phyloP scores from a whole-genome alignment of 768 basidiomycete genomes.

The Coprinopsis marcescibilis region DNA sequence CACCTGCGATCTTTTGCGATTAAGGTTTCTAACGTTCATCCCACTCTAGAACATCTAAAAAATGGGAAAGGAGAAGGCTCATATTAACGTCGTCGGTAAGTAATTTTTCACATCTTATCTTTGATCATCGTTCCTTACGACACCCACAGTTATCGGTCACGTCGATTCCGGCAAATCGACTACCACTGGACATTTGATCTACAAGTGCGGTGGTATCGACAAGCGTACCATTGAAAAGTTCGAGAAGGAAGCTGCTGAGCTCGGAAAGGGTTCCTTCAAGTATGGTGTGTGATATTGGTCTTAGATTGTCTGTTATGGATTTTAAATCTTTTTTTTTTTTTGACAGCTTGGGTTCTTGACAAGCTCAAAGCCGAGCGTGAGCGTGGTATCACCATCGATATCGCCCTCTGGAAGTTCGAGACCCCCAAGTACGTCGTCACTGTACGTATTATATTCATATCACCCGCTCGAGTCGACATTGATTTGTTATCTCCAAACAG shows the following conservation, averaged over 20 bases:
- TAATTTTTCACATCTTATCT: slow-evolving; percentile 10
- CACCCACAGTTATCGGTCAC: slow-evolving; percentile 86
- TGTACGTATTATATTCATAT: slow-evolving; percentile 40
- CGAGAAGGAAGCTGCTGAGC: slow-evolving; percentile 99
- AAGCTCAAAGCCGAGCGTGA: slow-evolving; percentile 99
- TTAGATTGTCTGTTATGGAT: slow-evolving; percentile 10
- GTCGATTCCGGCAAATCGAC: slow-evolving; percentile 99
- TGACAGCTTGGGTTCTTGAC: slow-evolving; percentile 96
- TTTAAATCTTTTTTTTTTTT: slow-evolving; percentile 16
- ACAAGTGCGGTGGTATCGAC: slow-evolving; percentile 99
- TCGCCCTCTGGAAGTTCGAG: slow-evolving; percentile 99
- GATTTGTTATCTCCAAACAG: slow-evolving; percentile 34
- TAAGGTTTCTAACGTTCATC: slow-evolving; percentile 21
- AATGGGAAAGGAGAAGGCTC: slow-evolving; percentile 96
- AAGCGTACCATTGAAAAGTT: slow-evolving; percentile 99
- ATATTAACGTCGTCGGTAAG: slow-evolving; percentile 68
- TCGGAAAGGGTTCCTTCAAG: slow-evolving; percentile 99
- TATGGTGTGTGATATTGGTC: slow-evolving; percentile 58
- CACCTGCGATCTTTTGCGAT: slow-evolving; percentile 21
- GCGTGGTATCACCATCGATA: slow-evolving; percentile 99
- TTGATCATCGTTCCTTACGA: slow-evolving; percentile 22
- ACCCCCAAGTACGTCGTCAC: slow-evolving; percentile 95
- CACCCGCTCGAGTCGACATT: slow-evolving; percentile 12
- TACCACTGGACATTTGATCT: slow-evolving; percentile 99
- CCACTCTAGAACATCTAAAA: slow-evolving; percentile 45